Evolutionary conservation across 2,329 filamentous ascomycete species (phyloP).

Genomic region (Colletotrichum lupini): DNA sequence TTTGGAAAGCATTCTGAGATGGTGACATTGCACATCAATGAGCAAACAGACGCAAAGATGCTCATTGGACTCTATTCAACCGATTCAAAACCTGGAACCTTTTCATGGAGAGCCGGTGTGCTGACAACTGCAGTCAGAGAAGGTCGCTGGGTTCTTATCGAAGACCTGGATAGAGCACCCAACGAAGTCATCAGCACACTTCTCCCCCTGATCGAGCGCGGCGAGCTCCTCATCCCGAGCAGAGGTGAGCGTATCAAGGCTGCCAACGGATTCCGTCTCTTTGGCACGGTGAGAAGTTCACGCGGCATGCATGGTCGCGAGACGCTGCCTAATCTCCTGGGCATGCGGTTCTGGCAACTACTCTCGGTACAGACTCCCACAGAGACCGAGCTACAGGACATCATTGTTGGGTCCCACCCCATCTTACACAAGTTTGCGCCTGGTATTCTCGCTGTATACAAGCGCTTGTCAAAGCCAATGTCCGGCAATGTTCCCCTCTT

Average conservation of each 20-base stretch:
- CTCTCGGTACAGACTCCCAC: constrained; percentile 76
- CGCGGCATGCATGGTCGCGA: constrained; percentile 74
- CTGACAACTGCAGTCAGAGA: constrained; percentile 93
- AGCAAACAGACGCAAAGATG: constrained; percentile 98
- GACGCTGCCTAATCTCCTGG: constrained; percentile 80
- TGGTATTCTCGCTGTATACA: constrained; percentile 69
- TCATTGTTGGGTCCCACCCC: constrained; percentile 79
- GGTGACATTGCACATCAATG: constrained; percentile 95
- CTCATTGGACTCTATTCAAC: constrained; percentile 95
- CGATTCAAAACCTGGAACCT: constrained; percentile 86
- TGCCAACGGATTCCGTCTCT: constrained; percentile 85
- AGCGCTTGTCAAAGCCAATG: constrained; percentile 59
- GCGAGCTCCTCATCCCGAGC: constrained; percentile 90
- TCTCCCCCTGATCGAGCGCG: constrained; percentile 89
- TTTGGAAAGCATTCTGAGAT: constrained; percentile 84
- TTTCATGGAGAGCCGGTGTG: constrained; percentile 91
- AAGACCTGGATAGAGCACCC: constrained; percentile 94
- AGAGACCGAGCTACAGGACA: constrained; percentile 76
- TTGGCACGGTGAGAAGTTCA: constrained; percentile 88
- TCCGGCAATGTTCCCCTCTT: constrained; percentile 38
- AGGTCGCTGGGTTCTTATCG: constrained; percentile 96
- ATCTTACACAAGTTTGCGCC: constrained; percentile 71
- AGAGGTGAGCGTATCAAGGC: constrained; percentile 88
- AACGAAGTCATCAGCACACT: constrained; percentile 95
- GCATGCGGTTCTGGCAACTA: constrained; percentile 85